Conservation (phyloP, 495 filamentous ascomycete genomes). For the Annulohypoxylon stygium region DNA sequence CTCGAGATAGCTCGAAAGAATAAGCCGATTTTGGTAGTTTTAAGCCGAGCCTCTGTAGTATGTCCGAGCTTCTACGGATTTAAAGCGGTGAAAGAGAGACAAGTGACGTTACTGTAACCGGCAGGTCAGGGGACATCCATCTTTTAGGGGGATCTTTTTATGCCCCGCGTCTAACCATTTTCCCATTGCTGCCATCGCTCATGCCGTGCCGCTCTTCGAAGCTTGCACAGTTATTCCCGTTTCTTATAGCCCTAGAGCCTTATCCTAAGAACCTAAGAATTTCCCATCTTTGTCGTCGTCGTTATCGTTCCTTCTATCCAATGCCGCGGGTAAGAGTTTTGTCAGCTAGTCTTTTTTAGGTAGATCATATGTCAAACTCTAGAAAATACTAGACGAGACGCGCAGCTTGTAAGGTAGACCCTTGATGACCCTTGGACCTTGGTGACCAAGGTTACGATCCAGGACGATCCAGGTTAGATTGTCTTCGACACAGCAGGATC, state of each 20-base stretch:
- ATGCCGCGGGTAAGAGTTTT: background rate
- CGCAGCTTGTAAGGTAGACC: background rate
- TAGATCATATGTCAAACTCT: background rate
- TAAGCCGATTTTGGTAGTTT: background rate
- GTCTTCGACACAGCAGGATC: conserved; percentile 1
- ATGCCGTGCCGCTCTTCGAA: conserved; percentile 8
- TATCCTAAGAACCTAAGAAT: background rate
- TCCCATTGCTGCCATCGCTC: background rate
- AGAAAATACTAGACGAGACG: conserved; percentile 6
- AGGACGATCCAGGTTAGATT: conserved; percentile 3
- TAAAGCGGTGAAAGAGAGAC: conserved; percentile 19
- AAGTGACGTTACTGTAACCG: background rate
- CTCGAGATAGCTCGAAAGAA: background rate
- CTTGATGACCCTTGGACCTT: conserved; percentile 5
- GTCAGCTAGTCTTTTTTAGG: background rate
- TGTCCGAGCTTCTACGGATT: conserved; percentile 11
- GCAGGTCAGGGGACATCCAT: conserved; percentile 6
- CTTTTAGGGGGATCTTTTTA: background rate
- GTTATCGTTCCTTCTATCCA: background rate
- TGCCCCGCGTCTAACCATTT: conserved; percentile 36
- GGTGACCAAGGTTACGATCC: conserved; percentile 9
- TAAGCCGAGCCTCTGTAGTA: background rate
- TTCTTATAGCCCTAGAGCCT: background rate
- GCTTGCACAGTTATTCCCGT: background rate
- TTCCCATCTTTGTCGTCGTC: background rate